Base-by-base conservation (phyloP, 495 filamentous ascomycete species). In the Aspergillus incahuasiensis region DNA sequence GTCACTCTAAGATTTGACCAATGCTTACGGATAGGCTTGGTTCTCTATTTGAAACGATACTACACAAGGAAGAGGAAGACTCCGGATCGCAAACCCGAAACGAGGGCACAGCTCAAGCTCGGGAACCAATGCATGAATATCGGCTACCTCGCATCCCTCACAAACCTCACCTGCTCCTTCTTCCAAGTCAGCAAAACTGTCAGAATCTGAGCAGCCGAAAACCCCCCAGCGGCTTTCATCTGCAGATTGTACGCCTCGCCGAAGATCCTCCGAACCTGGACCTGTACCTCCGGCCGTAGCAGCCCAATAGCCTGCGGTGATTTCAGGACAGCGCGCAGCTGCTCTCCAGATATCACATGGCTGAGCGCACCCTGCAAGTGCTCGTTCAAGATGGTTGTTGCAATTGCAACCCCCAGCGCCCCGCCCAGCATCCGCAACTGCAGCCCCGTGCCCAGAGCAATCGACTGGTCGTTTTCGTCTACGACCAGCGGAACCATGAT, bases 401-500 rank as follows among this genome's bases (percentile, higher is more conserved):
- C 56, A 19, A 64, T 57, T 0, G 66, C 61, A 11, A 71, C 46
- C 1, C 69, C 69, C 13, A 72, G 40, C n/a, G 60, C 61, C 18
- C 63, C 67, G 18, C 69, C 69, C n/a, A 72, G 40, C 39, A 59
- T 61, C 18, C 69, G 59, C 24, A 57, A 46, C 18, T 68, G 65
- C 8, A 60, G 43, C 8, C 49, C 53, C 13, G 63, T 61, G 5
- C 64, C 67, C 32, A 69, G 52, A 4, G 62, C 60, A 16, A 65
- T 60, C 11, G 59, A 15, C 22, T 64, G 64, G 43, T 68, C 67
- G 19, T 62, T 53, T 8, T 61, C 62, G 0, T 73, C 65, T 9
- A 79, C 70, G 39, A 78, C 74, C 12, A 79, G 62, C 13, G 76
- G 73, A 0, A 76, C 71, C 24, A 77, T 75, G 52, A 85, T 82